Evolutionary conservation across 148 eudicot genomes (phyloP).

Genomic region (Chenopodium berlandieri): DNA sequence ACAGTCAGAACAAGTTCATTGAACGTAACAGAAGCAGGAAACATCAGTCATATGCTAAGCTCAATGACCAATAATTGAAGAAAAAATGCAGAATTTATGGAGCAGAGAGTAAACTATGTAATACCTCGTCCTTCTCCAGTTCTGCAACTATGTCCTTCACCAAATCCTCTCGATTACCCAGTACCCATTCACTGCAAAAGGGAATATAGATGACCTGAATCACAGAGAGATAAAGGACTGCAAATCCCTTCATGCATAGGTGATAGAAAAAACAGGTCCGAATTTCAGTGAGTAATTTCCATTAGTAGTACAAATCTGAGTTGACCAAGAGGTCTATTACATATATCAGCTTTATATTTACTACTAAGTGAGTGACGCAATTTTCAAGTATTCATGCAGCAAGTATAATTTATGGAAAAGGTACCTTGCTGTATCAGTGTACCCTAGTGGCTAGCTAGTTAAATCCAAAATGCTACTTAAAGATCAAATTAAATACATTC

Average conservation of each 20-base stretch:
- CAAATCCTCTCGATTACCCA: slow-evolving; percentile 95
- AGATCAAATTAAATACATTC: not conserved
- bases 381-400: not conserved
- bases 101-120: slow-evolving; percentile 1
- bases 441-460: not conserved
- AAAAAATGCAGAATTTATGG: not conserved
- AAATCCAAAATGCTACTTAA: not conserved
- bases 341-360: not conserved
- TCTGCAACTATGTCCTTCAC: slow-evolving; percentile 85
- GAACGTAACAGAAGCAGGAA: not conserved
- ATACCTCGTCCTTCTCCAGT: slow-evolving; percentile 89
- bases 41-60: not conserved
- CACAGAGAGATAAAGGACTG: not conserved
- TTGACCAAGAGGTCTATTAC: not conserved
- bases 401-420: not conserved
- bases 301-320: not conserved
- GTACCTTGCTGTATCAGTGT: not conserved
- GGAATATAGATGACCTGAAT: not conserved
- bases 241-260: not conserved
- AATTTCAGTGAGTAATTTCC: not conserved
- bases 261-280: too few species aligned
- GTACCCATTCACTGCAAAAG: slow-evolving; percentile 90
- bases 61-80: not conserved
- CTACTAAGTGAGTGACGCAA: not conserved
- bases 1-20: not conserved